phyloP scores from a whole-genome alignment of 768 basidiomycete genomes.

The Russula brevipes region DNA sequence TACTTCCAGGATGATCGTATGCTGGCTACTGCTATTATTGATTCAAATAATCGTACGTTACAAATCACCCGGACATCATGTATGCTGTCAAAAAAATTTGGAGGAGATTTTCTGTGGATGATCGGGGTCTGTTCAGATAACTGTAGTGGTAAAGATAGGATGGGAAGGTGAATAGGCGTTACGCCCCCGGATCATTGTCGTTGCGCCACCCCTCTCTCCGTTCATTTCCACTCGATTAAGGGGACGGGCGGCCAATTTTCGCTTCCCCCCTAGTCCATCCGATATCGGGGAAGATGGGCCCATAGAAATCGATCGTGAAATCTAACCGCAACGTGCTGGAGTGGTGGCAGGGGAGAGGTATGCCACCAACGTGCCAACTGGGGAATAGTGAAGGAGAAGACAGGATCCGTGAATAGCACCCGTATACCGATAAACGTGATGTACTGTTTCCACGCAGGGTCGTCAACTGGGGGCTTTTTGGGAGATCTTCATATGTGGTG shows the following conservation, averaged over 20 bases:
- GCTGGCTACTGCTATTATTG: conserved; percentile 10
- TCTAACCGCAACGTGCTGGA: conserved; percentile 18
- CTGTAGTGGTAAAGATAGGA: neutral
- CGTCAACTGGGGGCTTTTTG: too few relatives aligned
- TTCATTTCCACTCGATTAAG: neutral
- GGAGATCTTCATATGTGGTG: neutral
- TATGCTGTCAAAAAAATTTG: neutral
- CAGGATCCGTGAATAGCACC: neutral
- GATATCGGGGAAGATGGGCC: conserved; percentile 1
- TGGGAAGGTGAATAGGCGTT: neutral
- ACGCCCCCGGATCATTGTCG: neutral
- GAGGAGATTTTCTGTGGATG: neutral
- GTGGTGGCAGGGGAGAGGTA: conserved; percentile 9
- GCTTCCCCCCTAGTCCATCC: neutral
- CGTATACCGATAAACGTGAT: too few relatives aligned
- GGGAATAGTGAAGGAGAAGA: neutral
- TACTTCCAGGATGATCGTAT: neutral
- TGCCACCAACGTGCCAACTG: conserved; percentile 1
- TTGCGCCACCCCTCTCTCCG: neutral
- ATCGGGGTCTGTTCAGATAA: neutral
- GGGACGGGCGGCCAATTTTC: neutral
- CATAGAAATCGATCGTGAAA: neutral
- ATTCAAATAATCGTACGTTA: conserved; percentile 16
- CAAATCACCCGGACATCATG: conserved; percentile 9
- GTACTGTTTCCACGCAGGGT: too few relatives aligned